Evolutionary conservation across 192 early-diverging fungal genomes (phyloP).

Genomic region (Kappamyces sp.): DNA sequence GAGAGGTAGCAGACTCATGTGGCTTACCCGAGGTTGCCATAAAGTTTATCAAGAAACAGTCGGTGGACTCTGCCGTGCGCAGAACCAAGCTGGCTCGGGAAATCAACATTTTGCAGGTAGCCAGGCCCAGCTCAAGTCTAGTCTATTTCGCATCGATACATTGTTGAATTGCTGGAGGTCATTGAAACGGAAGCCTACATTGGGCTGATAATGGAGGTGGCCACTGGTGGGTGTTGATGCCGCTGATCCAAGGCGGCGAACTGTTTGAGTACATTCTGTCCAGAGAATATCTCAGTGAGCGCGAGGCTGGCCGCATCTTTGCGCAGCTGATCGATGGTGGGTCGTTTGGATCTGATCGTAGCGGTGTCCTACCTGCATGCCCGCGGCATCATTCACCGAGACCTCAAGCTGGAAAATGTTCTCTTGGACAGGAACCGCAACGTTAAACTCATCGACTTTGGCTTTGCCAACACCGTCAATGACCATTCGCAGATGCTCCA

Average conservation of each 20-base stretch:
- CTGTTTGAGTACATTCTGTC: conserved; percentile 33
- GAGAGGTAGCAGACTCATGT: not conserved
- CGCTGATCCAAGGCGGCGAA: conserved; percentile 19
- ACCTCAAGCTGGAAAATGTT: conserved; percentile 42
- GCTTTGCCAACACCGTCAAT: conserved; percentile 35
- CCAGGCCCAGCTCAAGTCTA: conserved; percentile 5
- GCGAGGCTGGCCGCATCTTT: conserved; percentile 30
- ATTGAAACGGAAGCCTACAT: conserved; percentile 33
- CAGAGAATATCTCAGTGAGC: conserved; percentile 22
- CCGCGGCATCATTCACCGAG: conserved; percentile 35
- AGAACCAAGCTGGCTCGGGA: conserved; percentile 31
- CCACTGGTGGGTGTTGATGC: conserved; percentile 16
- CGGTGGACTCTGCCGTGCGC: conserved; percentile 22
- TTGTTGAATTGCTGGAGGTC: conserved; percentile 30
- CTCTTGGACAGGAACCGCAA: conserved; percentile 29
- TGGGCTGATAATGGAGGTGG: conserved; percentile 34
- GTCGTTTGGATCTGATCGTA: conserved; percentile 2
- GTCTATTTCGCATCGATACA: conserved; percentile 27
- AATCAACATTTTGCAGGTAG: conserved; percentile 41
- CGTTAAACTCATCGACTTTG: conserved; percentile 44
- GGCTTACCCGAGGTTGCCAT: conserved; percentile 67
- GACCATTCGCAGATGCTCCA: conserved; percentile 72
- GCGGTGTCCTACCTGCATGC: conserved; percentile 36
- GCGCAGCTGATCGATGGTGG: conserved; percentile 31
- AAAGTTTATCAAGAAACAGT: conserved; percentile 85